A percentile compares a stretch with the other conserved stretches of the same genome.
These are phyloP conservation scores for Trametes maxima DNA, from an alignment of 768 basidiomycete genomes.

Conservation along the genomic window DNA sequence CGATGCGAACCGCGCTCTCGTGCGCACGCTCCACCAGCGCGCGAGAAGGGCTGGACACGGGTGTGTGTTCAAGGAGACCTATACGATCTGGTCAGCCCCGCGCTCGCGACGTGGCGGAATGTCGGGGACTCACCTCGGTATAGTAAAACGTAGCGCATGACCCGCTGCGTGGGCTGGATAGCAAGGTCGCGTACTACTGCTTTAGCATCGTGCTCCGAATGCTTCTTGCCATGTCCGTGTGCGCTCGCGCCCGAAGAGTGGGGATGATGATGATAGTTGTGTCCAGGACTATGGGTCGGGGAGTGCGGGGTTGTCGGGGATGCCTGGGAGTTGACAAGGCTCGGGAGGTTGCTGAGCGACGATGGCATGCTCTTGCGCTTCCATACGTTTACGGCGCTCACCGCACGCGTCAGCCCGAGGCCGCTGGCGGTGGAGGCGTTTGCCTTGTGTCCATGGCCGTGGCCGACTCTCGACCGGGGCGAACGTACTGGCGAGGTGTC, in stretches of 20 bases:
- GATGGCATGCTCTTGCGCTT: slow-evolving; percentile 28
- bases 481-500: not conserved
- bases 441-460: slow-evolving; percentile 9
- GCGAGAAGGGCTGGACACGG: slow-evolving; percentile 49
- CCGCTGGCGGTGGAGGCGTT: slow-evolving; percentile 11
- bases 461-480: not conserved
- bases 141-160: slow-evolving; percentile 63
- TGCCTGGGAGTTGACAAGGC: not conserved
- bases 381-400: slow-evolving; percentile 26
- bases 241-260: slow-evolving; percentile 4
- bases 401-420: slow-evolving; percentile 21
- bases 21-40: slow-evolving; percentile 59
- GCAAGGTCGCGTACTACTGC: slow-evolving; percentile 56
- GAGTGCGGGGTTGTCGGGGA: slow-evolving; percentile 6
- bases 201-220: slow-evolving; percentile 28
- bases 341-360: slow-evolving; percentile 23
- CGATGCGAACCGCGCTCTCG: slow-evolving; percentile 59
- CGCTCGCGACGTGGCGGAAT: not conserved
- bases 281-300: not conserved
- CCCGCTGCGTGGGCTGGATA: slow-evolving; percentile 63
- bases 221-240: slow-evolving; percentile 9
- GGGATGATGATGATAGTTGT: slow-evolving; percentile 4
- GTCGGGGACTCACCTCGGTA: slow-evolving; percentile 51
- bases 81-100: slow-evolving; percentile 8
- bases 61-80: slow-evolving; percentile 58